Evolutionary conservation across 1,284 basidiomycete species (phyloP).

Genomic region (Bondarzewia mesenterica): DNA sequence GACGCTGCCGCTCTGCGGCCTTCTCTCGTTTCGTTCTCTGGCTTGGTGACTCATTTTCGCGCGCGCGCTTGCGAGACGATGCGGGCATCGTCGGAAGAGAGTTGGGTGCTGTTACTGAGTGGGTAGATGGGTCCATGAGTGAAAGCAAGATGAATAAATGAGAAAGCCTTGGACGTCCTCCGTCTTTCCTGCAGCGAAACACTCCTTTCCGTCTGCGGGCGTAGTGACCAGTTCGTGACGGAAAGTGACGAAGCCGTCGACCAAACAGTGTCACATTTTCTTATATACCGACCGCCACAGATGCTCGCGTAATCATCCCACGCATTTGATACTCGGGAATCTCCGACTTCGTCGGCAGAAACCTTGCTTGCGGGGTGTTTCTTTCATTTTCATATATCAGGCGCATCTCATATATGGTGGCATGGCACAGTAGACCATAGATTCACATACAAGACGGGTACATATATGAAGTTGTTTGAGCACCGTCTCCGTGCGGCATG

Average conservation of each 20-base stretch:
- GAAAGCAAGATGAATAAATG: slow-evolving; percentile 7
- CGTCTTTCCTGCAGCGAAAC: slow-evolving; percentile 4
- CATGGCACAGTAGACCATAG: no score
- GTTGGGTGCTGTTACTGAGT: slow-evolving; percentile 14
- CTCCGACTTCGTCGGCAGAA: no score
- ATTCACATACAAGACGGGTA: no score
- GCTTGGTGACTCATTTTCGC: slow-evolving; percentile 63
- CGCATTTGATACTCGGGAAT: no score
- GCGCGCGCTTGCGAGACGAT: slow-evolving; percentile 43
- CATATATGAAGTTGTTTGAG: no score
- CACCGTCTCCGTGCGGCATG: no score
- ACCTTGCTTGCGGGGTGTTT: no score
- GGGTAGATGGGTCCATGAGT: slow-evolving; percentile 21
- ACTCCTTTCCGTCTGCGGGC: slow-evolving; percentile 6
- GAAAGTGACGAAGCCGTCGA: slow-evolving; percentile 7
- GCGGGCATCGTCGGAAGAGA: slow-evolving; percentile 18
- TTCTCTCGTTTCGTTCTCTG: slow-evolving; percentile 71
- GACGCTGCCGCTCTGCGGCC: slow-evolving; percentile 69
- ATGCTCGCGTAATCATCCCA: no score
- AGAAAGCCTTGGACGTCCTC: slow-evolving; percentile 5
- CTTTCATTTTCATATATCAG: no score
- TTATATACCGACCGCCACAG: slow-evolving; percentile 13
- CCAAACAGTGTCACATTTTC: slow-evolving; percentile 25
- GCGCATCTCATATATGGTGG: no score
- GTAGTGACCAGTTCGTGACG: slow-evolving; percentile 39